Base-by-base conservation (phyloP, 257 asterid genomes). In the Solanum bulbocastanum region DNA sequence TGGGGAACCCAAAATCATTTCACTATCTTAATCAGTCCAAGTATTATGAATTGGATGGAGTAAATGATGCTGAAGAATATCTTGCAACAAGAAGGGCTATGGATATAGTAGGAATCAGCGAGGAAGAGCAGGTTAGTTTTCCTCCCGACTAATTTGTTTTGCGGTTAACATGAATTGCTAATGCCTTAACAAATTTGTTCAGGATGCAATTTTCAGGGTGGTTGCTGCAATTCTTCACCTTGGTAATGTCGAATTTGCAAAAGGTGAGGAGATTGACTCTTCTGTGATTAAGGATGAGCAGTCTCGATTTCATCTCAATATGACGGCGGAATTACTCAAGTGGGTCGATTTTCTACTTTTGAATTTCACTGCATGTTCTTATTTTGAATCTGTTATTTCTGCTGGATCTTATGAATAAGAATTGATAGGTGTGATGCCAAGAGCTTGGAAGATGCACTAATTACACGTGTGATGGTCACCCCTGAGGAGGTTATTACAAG, bases 71-170 rank as follows among this genome's bases (percentile, higher is more conserved):
- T 37, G 95, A 96, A 83, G 99, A 96, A 88, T 97, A 95, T 91
- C 94, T 96, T 73, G 98, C 96, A n/a, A 96, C 99, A 86, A 92
- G 96, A 94, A 93, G 99, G 94, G 99, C 99, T 87, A 97, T 97
- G 99, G 99, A 97, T 93, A 93, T 96, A 87, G 99, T 97, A 89
- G 99, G 99, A 92, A 97, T 97, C 89, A 91, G 98, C 84, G 99
- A 93, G 90, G 98, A 96, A 88, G 99, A 97, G 89, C 99, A 96
- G 98, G 99, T 97, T 83, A 84, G 90, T 71, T 30, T 86, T 66
- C 90, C 90, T 89, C 87, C 66, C n/a, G 22, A 69, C 65, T 88
- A 40, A 62, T 81, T 37, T 58, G 84, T 89, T 89, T 6, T 85
- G 75, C 79, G 52, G 69, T 40, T 86, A 56, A 74, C 56, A 83